phyloP scores from a whole-genome alignment of 2,329 filamentous ascomycete species.

The Fusarium hostae region DNA sequence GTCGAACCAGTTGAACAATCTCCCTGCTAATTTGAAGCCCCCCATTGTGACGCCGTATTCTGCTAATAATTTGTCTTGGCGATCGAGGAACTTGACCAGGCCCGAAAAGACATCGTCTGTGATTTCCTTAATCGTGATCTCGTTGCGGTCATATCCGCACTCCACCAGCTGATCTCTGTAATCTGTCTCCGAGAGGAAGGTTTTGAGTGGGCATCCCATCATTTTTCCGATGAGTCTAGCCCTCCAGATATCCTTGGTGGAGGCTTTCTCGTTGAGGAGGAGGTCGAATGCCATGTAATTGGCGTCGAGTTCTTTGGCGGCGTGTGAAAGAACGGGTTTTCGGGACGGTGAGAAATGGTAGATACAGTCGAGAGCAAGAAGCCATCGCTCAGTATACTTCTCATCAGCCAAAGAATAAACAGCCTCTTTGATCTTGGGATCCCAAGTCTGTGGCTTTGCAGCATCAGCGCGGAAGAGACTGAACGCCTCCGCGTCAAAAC shows the following conservation, averaged over 20 bases:
- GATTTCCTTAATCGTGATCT: conserved; percentile 60
- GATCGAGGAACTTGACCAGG: conserved; percentile 56
- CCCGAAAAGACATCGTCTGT: conserved; percentile 64
- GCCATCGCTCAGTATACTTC: conserved; percentile 54
- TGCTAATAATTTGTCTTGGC: conserved; percentile 48
- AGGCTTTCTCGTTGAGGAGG: conserved; percentile 51
- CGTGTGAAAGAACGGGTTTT: conserved; percentile 56
- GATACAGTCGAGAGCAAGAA: conserved; percentile 65
- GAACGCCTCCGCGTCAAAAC: conserved; percentile 37
- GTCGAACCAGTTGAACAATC: conserved; percentile 54
- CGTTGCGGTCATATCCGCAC: conserved; percentile 58
- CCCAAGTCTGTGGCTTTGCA: conserved; percentile 58
- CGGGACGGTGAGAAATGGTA: conserved; percentile 68
- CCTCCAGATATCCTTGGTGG: conserved; percentile 44
- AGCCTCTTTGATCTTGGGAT: conserved; percentile 31
- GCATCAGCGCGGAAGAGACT: conserved; percentile 62
- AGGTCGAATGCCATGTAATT: conserved; percentile 67
- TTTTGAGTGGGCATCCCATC: conserved; percentile 59
- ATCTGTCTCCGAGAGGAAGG: conserved; percentile 58
- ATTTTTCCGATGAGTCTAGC: conserved; percentile 57
- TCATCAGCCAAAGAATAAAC: conserved; percentile 44
- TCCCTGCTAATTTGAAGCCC: conserved; percentile 51
- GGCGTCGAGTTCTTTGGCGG: conserved; percentile 55
- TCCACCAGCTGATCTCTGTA: conserved; percentile 59
- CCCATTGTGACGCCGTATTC: conserved; percentile 52